Conservation (phyloP, 2,329 filamentous ascomycete genomes). For the Aspergillus sclerotialis region DNA sequence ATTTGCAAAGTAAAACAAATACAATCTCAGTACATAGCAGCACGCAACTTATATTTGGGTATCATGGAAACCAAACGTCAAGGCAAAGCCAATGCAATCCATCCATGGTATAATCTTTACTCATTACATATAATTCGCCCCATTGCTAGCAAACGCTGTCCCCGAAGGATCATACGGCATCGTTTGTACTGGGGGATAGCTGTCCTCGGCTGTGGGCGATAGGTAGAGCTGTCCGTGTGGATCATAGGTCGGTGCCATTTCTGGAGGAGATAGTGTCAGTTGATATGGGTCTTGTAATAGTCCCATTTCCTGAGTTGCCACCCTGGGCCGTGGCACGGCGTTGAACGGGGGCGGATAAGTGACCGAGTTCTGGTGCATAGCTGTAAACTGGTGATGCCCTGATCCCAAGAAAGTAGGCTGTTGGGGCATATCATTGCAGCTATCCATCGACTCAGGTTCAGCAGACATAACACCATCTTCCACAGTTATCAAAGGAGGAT, state of each 20-base stretch:
- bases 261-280: constrained; percentile 17
- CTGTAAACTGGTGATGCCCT: constrained; percentile 12
- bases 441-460: constrained; percentile 21
- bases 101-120: neutral
- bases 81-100: neutral
- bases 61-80: neutral
- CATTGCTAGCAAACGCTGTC: constrained; percentile 23
- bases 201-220: constrained; percentile 16
- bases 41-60: no score
- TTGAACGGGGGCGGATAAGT: constrained; percentile 29
- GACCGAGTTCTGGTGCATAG: constrained; percentile 24
- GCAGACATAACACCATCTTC: constrained; percentile 17
- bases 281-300: constrained; percentile 17
- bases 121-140: neutral
- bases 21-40: no score
- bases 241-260: constrained; percentile 14
- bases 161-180: constrained; percentile 7
- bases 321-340: constrained; percentile 15
- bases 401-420: constrained; percentile 2
- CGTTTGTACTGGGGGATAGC: constrained; percentile 10
- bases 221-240: constrained; percentile 16
- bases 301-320: constrained; percentile 13
- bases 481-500: constrained; percentile 16
- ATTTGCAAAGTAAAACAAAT: no score
- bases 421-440: constrained; percentile 10